Evolutionary conservation across 169 alveolate species (phyloP).

Genomic region (Plasmodium gonderi): DNA sequence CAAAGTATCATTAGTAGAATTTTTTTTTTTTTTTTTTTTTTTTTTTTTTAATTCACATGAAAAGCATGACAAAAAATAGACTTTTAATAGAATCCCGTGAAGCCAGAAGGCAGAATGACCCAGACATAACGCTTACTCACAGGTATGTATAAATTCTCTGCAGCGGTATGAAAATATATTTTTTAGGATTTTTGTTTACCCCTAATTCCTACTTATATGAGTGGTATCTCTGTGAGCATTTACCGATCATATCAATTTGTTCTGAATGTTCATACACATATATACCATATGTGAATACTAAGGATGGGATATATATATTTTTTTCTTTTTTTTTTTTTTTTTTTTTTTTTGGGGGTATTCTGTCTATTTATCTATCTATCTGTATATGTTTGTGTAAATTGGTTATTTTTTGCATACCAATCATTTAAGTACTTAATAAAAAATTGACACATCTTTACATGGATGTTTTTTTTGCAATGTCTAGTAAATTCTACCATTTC

Average conservation of each 20-base stretch:
- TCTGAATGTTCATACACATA: neutral
- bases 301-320: too few relatives aligned
- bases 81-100: constrained; percentile 85
- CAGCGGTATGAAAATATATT: neutral
- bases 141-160: constrained; percentile 45
- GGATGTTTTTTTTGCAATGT: neutral
- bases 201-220: neutral
- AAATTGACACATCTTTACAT: neutral
- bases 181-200: neutral
- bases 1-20: neutral
- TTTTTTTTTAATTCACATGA: neutral
- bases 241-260: neutral
- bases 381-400: neutral
- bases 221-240: neutral
- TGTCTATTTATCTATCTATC: neutral
- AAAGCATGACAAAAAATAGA: constrained; percentile 75
- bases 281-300: too few relatives aligned
- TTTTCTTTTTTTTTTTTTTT: too few relatives aligned
- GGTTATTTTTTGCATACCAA: neutral
- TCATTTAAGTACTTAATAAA: neutral
- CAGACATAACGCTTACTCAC: constrained; percentile 77
- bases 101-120: constrained; percentile 80
- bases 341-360: neutral
- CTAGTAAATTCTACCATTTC: neutral
- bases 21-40: neutral